Base-by-base conservation (phyloP, 805 yeast genomes). In the Ogataea salicorniae region DNA sequence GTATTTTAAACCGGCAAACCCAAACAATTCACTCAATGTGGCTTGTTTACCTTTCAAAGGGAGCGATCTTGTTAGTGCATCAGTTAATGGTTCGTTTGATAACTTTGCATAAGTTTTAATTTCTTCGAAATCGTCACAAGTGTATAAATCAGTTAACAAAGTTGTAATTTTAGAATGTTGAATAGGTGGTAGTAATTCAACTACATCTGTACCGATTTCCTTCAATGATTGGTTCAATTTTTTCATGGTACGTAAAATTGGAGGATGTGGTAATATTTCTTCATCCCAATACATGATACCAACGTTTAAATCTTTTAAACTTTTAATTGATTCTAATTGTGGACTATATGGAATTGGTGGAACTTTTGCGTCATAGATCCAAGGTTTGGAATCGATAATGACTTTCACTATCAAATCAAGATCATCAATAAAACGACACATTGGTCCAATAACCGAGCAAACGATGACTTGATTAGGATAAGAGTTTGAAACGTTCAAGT, bases 231-330 rank as follows among this genome's bases (percentile, higher is more conserved):
- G 57, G 23, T 57, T 51, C 5, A 68, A 54, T 17, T 60, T 55
- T 29, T 68, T 57, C 37, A 79, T 37, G 11, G 73, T 79, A 50
- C 83, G 67, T 6, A 62, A 54, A 16, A 81, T 70, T 9, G 84
- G 83, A 1, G 85, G 84, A 31, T 76, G 76, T 13, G 84, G 84
- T 48, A 69, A 64, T 14, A 75, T 70, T 26, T 62, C 55, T 7
- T 68, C 66, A 57, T 80, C 83, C 61, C 72, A 73, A 29, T 54
- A 54, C 55, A 75, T 52, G 15, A 77, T 56, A 3, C 81, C 84
- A 54, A 80, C 59, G n/a, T 63, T 70, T 29, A 77, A 56, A 50
- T 70, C 72, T 29, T 43, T 31, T 14, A 38, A 34, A 15, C 34
- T 33, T 14, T 20, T 9, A 29, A 51, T 48, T 2, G 13, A 26